Conservation (phyloP, 495 filamentous ascomycete genomes). For the Neurospora africana region DNA sequence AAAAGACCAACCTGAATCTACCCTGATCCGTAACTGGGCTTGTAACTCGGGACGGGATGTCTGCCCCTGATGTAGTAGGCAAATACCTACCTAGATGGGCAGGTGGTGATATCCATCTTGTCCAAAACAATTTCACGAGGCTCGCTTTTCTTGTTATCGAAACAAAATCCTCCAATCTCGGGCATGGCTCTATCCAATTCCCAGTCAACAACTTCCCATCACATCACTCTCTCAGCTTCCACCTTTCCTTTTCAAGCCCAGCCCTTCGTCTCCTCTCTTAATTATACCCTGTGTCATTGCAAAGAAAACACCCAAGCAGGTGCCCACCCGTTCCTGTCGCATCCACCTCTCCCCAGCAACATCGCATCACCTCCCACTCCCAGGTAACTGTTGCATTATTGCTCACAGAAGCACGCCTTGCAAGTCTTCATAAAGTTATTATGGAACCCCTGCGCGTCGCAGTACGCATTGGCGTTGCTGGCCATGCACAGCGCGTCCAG, state of each 20-base stretch:
- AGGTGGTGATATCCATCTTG: background rate
- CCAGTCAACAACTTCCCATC: background rate
- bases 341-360: too few species aligned
- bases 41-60: accelerated
- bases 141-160: background rate
- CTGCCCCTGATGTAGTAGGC: background rate
- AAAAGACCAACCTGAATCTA: too few species aligned
- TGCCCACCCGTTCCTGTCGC: too few species aligned
- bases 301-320: background rate
- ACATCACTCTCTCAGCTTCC: too few species aligned
- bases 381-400: background rate
- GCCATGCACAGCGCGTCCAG: constrained; percentile 12
- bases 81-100: too few species aligned
- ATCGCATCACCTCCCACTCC: too few species aligned
- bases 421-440: constrained; percentile 11
- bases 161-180: background rate
- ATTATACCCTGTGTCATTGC: too few species aligned
- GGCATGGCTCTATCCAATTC: background rate
- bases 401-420: background rate
- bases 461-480: constrained; percentile 9
- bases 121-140: background rate
- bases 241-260: too few species aligned
- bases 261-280: too few species aligned
- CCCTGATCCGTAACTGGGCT: background rate
- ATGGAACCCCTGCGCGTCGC: constrained; percentile 14